Evolutionary conservation across 2,329 filamentous ascomycete species (phyloP), one percentile per base, ranked within the genome.

Genomic region (Diaporthe aspalathi): DNA sequence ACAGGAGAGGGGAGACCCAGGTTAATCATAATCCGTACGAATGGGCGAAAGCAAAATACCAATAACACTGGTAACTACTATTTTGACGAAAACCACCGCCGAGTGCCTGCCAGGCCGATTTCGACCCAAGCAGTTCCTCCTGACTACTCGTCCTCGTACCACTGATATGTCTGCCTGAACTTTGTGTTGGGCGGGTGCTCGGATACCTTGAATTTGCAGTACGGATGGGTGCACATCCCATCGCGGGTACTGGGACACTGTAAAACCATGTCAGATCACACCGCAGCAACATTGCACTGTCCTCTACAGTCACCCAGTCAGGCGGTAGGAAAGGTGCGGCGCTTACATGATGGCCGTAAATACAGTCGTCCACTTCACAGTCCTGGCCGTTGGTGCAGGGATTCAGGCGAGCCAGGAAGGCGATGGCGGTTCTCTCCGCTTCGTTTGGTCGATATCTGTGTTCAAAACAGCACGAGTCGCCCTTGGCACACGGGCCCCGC

Each of bases 321-420:
- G 35, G 9, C 5, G 32, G 47, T n/a, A 47, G 20, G 6, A 35
- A 12, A 17, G 47, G 57, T 14, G 8, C 6, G 16, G 56, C 29
- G 83, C 87, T 81, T 76, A 89, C 87, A 75, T 91, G 85, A 77
- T 91, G 89, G 3, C 89, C 89, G 74, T 91, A 91, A 71, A 91
- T 90, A 76, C 89, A 91, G 73, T 87, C 85, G 1, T 86, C 83
- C 5, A 84, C 79, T 8, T 87, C 84, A 74, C 89, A 91, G n/a
- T 88, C 82, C 76, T 91, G 89, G 0, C 87, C 87, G 38, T 80
- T 84, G 0, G 83, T 83, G 78, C 89, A 91, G 1, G 88, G 89
- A 70, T 89, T 90, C 70, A 88, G 79, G 7, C 89, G 83, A 2
- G 88, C 84, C 62, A 91, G 75, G 74, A 86, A 86, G 0, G 85